phyloP scores from a whole-genome alignment of 2,329 filamentous ascomycete genomes.

The Simplicillium sp. region DNA sequence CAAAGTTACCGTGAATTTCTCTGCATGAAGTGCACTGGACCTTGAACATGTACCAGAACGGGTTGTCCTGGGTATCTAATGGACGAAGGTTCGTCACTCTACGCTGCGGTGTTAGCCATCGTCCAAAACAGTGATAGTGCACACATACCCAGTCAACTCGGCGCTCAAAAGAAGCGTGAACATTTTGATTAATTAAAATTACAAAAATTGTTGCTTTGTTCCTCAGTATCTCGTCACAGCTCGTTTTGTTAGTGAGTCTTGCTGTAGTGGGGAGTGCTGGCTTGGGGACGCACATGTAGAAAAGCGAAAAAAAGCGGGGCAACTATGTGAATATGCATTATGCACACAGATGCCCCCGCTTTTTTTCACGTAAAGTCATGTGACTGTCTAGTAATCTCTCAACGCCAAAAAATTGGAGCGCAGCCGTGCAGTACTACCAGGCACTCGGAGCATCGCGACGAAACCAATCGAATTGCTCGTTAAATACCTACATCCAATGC shows the following conservation, averaged over 20 bases:
- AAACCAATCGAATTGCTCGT: slow-evolving; percentile 9
- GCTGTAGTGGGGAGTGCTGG: background rate
- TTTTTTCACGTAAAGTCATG: too few species aligned
- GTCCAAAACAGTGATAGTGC: background rate
- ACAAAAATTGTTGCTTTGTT: background rate
- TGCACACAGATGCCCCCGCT: too few species aligned
- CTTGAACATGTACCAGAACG: slow-evolving; percentile 96
- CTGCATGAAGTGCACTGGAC: slow-evolving; percentile 98
- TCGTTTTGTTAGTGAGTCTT: background rate
- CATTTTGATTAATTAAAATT: slow-evolving; percentile 35
- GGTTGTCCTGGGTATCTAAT: slow-evolving; percentile 66
- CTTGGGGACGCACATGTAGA: background rate
- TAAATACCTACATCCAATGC: background rate
- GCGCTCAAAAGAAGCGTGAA: slow-evolving; percentile 57
- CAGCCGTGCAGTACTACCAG: slow-evolving; percentile 13
- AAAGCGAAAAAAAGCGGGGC: too few species aligned
- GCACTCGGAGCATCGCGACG: background rate
- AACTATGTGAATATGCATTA: too few species aligned
- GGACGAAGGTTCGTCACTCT: slow-evolving; percentile 89
- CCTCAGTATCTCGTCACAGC: background rate
- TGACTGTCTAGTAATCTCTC: background rate
- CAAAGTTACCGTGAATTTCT: slow-evolving; percentile 78
- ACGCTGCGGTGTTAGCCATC: slow-evolving; percentile 2
- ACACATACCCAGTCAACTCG: slow-evolving; percentile 56
- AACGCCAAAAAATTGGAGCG: too few species aligned